Percentiles rank a stretch among this genome's conserved stretches.
Conservation (phyloP, 2,329 filamentous ascomycete genomes). For the Aspergillus pseudoterreus region DNA sequence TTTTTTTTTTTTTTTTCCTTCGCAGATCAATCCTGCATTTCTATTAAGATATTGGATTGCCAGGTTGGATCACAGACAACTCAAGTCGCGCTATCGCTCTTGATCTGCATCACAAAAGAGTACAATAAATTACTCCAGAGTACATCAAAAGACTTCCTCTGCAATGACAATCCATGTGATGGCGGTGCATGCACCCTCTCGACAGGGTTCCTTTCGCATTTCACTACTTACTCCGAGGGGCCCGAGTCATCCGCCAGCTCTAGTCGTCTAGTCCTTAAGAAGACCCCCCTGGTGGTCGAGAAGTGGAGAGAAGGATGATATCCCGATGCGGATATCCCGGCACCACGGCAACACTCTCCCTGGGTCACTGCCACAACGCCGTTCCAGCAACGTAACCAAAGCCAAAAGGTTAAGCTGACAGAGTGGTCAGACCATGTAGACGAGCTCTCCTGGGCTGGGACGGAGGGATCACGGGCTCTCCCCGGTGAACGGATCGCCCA, state of each 20-base stretch:
- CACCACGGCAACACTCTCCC: neutral
- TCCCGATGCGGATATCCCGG: slow-evolving; percentile 6
- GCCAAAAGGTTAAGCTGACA: too few relatives aligned
- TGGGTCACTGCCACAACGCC: too few relatives aligned
- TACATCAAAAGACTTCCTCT: neutral
- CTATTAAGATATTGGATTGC: too few relatives aligned
- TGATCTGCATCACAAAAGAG: neutral
- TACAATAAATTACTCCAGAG: too few relatives aligned
- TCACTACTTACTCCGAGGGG: neutral
- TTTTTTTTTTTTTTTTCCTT: neutral
- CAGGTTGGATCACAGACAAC: too few relatives aligned
- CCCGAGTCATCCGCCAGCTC: neutral
- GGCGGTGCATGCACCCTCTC: slow-evolving; percentile 1
- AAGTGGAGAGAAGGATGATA: neutral
- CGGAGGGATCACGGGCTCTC: too few relatives aligned
- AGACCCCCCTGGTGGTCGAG: neutral
- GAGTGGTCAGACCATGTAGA: too few relatives aligned
- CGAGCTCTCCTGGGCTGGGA: too few relatives aligned
- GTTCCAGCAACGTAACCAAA: too few relatives aligned
- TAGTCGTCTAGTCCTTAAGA: neutral
- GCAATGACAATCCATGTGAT: slow-evolving; percentile 1
- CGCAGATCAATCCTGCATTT: too few relatives aligned
- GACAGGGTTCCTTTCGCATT: too few relatives aligned
- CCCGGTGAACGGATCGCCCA: too few relatives aligned
- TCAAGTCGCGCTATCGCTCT: neutral